Evolutionary conservation across 2,329 filamentous ascomycete genomes (phyloP).

Genomic region (Myrmaecium sp.): DNA sequence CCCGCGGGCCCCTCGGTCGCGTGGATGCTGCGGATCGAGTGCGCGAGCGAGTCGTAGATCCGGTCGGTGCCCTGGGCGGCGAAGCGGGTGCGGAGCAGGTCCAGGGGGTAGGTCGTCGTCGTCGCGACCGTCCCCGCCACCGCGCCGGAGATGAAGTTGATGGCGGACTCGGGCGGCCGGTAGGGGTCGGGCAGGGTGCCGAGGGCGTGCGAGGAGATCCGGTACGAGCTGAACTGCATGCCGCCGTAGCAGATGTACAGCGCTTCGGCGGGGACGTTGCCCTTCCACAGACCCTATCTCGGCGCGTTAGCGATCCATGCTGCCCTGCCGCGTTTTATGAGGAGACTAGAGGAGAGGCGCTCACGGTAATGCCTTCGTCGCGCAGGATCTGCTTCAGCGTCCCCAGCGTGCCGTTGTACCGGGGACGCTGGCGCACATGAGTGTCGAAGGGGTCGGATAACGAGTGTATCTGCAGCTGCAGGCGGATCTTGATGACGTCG

Average conservation of each 20-base stretch:
- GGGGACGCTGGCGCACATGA: constrained; percentile 27
- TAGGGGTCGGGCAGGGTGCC: constrained; percentile 31
- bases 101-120: constrained; percentile 73
- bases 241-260: constrained; percentile 87
- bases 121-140: constrained; percentile 70
- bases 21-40: constrained; percentile 56
- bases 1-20: constrained; percentile 58
- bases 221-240: constrained; percentile 80
- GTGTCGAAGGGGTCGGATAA: constrained; percentile 55
- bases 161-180: constrained; percentile 45
- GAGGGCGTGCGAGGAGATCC: constrained; percentile 52
- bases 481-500: constrained; percentile 94
- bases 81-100: constrained; percentile 84
- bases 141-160: constrained; percentile 73
- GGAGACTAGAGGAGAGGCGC: constrained; percentile 13
- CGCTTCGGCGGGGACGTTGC: constrained; percentile 86
- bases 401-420: constrained; percentile 58
- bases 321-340: constrained; percentile 1
- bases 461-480: constrained; percentile 83
- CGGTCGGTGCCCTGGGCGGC: constrained; percentile 76
- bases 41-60: constrained; percentile 57
- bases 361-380: constrained; percentile 68
- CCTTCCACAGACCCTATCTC: constrained; percentile 96
- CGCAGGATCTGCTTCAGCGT: constrained; percentile 62
- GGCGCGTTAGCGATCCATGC: constrained; percentile 21